Percentiles rank a stretch among this genome's conserved stretches.
These are phyloP conservation scores for Phalaenopsis hybrid DNA, from an alignment of 116 monocot genomes.

Conservation along the genomic window DNA sequence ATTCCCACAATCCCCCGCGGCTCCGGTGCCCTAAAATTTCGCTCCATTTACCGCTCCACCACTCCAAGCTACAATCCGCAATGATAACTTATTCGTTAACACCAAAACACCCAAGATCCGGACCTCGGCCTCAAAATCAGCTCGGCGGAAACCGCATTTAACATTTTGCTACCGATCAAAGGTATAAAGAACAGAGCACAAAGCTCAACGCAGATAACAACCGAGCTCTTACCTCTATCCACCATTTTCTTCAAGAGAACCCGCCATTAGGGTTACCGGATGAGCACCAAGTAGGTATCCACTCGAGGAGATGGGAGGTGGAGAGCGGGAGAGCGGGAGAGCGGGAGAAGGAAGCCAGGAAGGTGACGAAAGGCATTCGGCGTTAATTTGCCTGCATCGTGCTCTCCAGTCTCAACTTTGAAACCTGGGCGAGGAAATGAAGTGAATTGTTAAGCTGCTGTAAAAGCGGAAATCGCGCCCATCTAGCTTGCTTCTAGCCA, in stretches of 20 bases:
- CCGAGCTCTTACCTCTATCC: background rate
- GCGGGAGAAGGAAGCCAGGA: background rate
- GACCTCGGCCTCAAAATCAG: background rate
- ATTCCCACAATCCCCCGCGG: conserved; percentile 35
- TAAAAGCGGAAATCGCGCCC: no score
- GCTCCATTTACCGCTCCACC: conserved; percentile 20
- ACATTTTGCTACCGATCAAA: background rate
- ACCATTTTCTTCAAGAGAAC: background rate
- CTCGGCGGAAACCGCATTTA: background rate
- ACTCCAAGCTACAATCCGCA: background rate
- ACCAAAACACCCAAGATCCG: background rate
- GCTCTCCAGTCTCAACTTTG: no score
- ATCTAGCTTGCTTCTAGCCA: no score
- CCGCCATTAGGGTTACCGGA: background rate
- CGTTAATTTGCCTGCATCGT: background rate
- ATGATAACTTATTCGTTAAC: background rate
- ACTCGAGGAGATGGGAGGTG: background rate
- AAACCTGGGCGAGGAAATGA: no score
- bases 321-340: background rate
- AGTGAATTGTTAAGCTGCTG: no score
- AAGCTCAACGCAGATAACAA: background rate
- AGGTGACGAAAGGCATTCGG: background rate
- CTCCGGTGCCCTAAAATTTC: conserved; percentile 28
- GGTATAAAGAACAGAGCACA: background rate
- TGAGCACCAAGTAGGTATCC: background rate